phyloP scores from a whole-genome alignment of 129 eudicot genomes.

The Saposhnikovia divaricata region DNA sequence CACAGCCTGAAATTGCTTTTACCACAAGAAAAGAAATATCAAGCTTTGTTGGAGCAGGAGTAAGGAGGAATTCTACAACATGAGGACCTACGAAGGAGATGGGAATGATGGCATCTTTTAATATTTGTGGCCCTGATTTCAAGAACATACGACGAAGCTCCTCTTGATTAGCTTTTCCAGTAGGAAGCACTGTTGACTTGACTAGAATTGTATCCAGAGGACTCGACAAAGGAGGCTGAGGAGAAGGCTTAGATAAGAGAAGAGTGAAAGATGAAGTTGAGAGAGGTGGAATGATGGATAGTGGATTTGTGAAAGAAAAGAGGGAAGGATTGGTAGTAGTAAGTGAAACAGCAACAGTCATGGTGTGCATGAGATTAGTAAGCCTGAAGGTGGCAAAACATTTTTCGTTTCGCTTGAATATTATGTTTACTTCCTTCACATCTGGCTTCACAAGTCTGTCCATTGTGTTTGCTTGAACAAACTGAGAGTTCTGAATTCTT shows the following conservation, averaged over 20 bases:
- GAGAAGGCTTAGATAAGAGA: slow-evolving; percentile 20
- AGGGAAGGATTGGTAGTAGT: slow-evolving; percentile 44
- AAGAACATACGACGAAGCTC: slow-evolving; percentile 50
- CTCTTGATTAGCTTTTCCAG: slow-evolving; percentile 50
- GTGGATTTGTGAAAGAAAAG: slow-evolving; percentile 28
- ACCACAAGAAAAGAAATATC: slow-evolving; percentile 24
- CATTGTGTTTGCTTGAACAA: slow-evolving; percentile 24
- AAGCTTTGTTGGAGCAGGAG: slow-evolving; percentile 18
- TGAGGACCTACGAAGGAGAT: slow-evolving; percentile 47
- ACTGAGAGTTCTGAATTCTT: neutral
- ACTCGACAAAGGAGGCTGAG: slow-evolving; percentile 35
- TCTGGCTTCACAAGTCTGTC: slow-evolving; percentile 60
- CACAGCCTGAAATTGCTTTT: slow-evolving; percentile 37
- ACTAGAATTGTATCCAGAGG: slow-evolving; percentile 44
- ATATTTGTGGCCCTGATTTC: slow-evolving; percentile 46
- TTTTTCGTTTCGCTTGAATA: slow-evolving; percentile 35
- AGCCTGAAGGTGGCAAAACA: slow-evolving; percentile 42
- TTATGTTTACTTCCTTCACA: slow-evolving; percentile 30
- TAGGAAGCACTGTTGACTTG: slow-evolving; percentile 51
- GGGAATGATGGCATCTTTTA: slow-evolving; percentile 55
- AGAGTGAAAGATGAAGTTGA: slow-evolving; percentile 38
- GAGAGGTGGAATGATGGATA: slow-evolving; percentile 50
- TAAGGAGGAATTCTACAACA: slow-evolving; percentile 36
- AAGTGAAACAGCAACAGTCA: slow-evolving; percentile 60
- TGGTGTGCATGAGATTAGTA: slow-evolving; percentile 76